Conservation (phyloP, 768 basidiomycete species). For the Leccinum uliginosum region DNA sequence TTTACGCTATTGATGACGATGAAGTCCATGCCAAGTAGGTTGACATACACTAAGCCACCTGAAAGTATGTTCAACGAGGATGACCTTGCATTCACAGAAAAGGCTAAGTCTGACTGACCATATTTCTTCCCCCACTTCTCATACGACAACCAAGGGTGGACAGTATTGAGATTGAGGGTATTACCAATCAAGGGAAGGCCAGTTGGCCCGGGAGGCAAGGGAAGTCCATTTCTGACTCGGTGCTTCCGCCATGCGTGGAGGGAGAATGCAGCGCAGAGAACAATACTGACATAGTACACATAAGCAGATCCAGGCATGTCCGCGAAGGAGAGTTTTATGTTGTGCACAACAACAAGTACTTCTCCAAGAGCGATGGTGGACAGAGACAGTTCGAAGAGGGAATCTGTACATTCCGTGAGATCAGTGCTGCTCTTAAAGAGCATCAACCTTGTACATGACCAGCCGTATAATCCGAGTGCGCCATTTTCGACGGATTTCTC, state of each 20-base stretch:
- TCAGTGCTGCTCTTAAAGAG: background rate
- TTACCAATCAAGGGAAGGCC: conserved; percentile 36
- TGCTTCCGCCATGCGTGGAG: conserved; percentile 15
- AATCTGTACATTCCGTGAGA: background rate
- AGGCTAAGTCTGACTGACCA: conserved; percentile 16
- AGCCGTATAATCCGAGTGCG: background rate
- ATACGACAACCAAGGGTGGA: conserved; percentile 31
- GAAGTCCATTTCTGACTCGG: conserved; percentile 14
- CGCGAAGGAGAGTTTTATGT: background rate
- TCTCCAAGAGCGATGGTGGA: background rate
- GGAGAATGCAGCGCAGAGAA: background rate
- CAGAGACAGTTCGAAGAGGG: background rate
- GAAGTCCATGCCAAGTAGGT: conserved; percentile 26
- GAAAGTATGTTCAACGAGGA: background rate
- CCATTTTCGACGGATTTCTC: background rate
- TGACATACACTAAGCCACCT: conserved; percentile 26
- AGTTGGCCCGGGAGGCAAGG: conserved; percentile 49
- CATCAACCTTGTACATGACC: background rate
- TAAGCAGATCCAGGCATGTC: background rate
- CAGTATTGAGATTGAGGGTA: conserved; percentile 15
- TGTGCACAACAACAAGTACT: background rate
- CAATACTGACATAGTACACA: conserved; percentile 4
- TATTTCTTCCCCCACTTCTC: conserved; percentile 32
- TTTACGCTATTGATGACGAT: conserved; percentile 22
- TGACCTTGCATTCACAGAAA: too few species aligned